Conservation (phyloP, 352 stramenopile species). For the Pythium insidiosum region DNA sequence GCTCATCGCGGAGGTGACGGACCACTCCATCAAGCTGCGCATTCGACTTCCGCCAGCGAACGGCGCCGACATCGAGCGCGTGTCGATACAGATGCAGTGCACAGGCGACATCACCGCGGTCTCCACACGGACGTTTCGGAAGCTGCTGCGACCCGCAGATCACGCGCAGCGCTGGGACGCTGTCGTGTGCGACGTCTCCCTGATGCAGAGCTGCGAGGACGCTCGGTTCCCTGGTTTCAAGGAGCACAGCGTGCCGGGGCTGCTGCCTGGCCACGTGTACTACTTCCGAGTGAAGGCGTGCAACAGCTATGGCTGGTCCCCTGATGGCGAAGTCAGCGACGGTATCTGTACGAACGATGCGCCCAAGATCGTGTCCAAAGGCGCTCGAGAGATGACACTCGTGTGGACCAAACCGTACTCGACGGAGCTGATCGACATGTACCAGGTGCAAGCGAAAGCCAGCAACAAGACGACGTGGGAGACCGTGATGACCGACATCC, state of each 20-base stretch:
- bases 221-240: constrained; percentile 7
- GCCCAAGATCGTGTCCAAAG: constrained; percentile 25
- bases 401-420: constrained; percentile 50
- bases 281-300: constrained; percentile 35
- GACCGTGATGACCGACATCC: constrained; percentile 9
- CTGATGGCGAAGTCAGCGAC: constrained; percentile 34
- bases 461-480: constrained; percentile 34
- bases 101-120: constrained; percentile 21
- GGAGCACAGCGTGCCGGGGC: constrained; percentile 20
- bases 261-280: constrained; percentile 37
- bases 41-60: constrained; percentile 33
- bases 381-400: constrained; percentile 22
- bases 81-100: constrained; percentile 36
- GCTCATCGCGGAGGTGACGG: constrained; percentile 23
- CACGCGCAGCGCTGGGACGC: constrained; percentile 25
- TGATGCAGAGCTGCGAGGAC: constrained; percentile 17
- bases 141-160: constrained; percentile 23
- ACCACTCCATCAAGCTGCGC: constrained; percentile 29
- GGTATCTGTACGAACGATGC: constrained; percentile 47
- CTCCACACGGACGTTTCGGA: constrained; percentile 21
- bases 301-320: constrained; percentile 43
- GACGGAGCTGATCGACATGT: constrained; percentile 33
- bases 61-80: constrained; percentile 19
- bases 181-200: constrained; percentile 17
- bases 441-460: constrained; percentile 28